Evolutionary conservation across 129 eudicot genomes (phyloP).

Genomic region (Deinandra increscens): DNA sequence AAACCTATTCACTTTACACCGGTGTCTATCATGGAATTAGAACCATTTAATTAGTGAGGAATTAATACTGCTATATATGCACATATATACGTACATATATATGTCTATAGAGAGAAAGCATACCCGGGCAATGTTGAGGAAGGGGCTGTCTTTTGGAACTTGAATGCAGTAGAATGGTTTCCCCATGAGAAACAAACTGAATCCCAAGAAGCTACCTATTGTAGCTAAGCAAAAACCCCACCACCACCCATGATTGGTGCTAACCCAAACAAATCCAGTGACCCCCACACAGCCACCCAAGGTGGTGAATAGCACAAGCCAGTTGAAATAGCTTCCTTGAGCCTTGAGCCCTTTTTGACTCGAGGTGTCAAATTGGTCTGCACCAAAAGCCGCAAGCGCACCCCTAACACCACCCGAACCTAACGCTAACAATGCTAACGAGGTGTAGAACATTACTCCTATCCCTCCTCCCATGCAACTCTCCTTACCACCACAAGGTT

Average conservation of each 20-base stretch:
- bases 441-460: slow-evolving; percentile 50
- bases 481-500: slow-evolving; percentile 41
- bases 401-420: slow-evolving; percentile 76
- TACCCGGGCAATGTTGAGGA: slow-evolving; percentile 45
- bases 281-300: slow-evolving; percentile 53
- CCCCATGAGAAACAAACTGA: slow-evolving; percentile 37
- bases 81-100: too few species aligned
- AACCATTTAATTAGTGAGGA: too few species aligned
- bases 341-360: slow-evolving; percentile 51
- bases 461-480: slow-evolving; percentile 48
- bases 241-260: slow-evolving; percentile 67
- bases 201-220: slow-evolving; percentile 36
- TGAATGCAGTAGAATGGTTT: slow-evolving; percentile 55
- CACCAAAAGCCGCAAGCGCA: slow-evolving; percentile 72
- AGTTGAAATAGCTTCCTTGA: slow-evolving; percentile 65
- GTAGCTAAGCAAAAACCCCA: slow-evolving; percentile 46
- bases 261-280: slow-evolving; percentile 48
- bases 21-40: too few species aligned
- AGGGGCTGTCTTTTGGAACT: slow-evolving; percentile 50
- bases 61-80: too few species aligned
- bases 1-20: too few species aligned
- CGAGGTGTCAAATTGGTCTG: slow-evolving; percentile 60
- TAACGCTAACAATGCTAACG: slow-evolving; percentile 52
- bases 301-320: slow-evolving; percentile 46
- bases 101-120: neutral